Conservation (phyloP, 768 basidiomycete genomes). For the Cyathus striatus region DNA sequence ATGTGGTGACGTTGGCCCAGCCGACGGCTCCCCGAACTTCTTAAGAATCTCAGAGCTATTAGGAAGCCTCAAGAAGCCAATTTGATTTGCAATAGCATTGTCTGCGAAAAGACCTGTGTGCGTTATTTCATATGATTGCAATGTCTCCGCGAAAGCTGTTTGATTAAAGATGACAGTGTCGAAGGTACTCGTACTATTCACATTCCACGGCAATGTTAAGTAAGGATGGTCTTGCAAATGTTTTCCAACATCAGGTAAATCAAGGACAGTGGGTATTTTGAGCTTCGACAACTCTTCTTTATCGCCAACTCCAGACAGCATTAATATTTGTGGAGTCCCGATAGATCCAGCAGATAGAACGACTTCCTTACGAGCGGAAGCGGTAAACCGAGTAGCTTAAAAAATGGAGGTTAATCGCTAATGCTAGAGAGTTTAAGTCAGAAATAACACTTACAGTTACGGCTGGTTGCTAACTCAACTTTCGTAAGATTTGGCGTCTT, state of each 20-base stretch:
- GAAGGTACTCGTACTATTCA: not conserved
- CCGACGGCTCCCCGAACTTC: not conserved
- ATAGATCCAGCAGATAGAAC: slow-evolving; percentile 2
- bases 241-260: not conserved
- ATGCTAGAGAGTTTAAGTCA: too few relatives aligned
- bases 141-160: not conserved
- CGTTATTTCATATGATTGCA: not conserved
- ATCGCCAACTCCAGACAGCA: slow-evolving; percentile 1
- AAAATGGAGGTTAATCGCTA: not conserved
- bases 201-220: not conserved
- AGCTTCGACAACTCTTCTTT: not conserved
- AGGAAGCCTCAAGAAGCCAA: not conserved
- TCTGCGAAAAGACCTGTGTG: not conserved
- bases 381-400: not conserved
- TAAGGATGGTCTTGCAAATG: not conserved
- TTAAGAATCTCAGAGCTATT: not conserved
- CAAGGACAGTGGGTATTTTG: slow-evolving; percentile 16
- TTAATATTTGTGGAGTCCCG: slow-evolving; percentile 2
- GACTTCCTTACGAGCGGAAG: not conserved
- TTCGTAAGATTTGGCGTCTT: slow-evolving; percentile 5
- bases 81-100: not conserved
- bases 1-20: not conserved
- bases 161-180: not conserved
- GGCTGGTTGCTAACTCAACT: not conserved
- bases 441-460: not conserved